Percentiles rank a stretch among this genome's conserved stretches.
Evolutionary conservation across 2,329 filamentous ascomycete species (phyloP).

Genomic region (Aspergillus persii): DNA sequence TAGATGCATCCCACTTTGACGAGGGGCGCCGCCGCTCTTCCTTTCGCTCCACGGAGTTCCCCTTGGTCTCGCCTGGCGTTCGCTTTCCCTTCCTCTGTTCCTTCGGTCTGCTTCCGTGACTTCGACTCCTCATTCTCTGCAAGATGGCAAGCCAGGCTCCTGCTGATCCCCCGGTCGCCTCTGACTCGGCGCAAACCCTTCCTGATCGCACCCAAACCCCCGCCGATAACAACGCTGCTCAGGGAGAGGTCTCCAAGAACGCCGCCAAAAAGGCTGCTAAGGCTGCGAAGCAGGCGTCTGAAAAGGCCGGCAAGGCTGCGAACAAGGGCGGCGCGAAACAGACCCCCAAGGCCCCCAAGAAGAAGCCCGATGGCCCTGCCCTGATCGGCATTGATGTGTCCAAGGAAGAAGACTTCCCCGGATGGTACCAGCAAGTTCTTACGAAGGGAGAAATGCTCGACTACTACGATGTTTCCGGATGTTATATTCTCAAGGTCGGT

Average conservation of each 20-base stretch:
- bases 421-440: conserved; percentile 97
- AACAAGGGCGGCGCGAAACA: conserved; percentile 45
- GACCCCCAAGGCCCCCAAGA: conserved; percentile 43
- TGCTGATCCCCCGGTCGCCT: conserved; percentile 24
- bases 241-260: conserved; percentile 35
- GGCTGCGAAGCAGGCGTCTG: conserved; percentile 34
- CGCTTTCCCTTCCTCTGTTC: conserved; percentile 6
- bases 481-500: conserved; percentile 80
- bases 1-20: conserved; percentile 41
- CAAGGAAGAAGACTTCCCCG: conserved; percentile 83
- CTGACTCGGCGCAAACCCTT: conserved; percentile 32
- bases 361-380: conserved; percentile 60
- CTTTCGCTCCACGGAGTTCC: conserved; percentile 11
- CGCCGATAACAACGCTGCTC: conserved; percentile 33
- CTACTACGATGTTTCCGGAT: conserved; percentile 97
- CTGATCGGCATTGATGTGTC: conserved; percentile 83
- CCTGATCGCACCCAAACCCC: conserved; percentile 42
- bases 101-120: conserved; percentile 16
- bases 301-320: conserved; percentile 50
- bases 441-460: conserved; percentile 97
- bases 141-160: conserved; percentile 35
- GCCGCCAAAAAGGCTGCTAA: conserved; percentile 28
- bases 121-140: conserved; percentile 17
- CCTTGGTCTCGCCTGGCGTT: conserved; percentile 3
- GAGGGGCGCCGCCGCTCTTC: conserved; percentile 17